These are phyloP conservation scores for Nectriaceae sp. DNA, from an alignment of 2,329 filamentous ascomycete species.

Conservation along the genomic window DNA sequence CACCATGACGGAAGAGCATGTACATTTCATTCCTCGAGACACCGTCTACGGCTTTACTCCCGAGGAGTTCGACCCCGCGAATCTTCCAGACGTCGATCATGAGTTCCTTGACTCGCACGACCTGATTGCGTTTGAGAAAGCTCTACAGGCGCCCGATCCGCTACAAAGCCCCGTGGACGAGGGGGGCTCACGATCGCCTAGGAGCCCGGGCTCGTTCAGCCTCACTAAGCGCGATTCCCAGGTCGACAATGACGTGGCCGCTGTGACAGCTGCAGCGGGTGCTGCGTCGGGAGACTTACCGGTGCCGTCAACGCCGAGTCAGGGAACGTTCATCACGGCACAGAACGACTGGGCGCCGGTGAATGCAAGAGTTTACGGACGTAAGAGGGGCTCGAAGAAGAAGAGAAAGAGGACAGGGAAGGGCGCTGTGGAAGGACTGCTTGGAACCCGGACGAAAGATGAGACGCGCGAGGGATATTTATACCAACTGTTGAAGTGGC, in stretches of 20 bases:
- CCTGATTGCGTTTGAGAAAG: slow-evolving; percentile 76
- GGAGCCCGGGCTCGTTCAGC: slow-evolving; percentile 42
- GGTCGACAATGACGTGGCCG: slow-evolving; percentile 35
- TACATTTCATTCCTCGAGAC: slow-evolving; percentile 27
- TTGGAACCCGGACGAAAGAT: slow-evolving; percentile 70
- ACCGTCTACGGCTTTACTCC: slow-evolving; percentile 57
- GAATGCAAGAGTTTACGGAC: slow-evolving; percentile 63
- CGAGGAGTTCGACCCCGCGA: slow-evolving; percentile 67
- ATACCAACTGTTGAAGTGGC: slow-evolving; percentile 90
- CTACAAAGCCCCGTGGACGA: slow-evolving; percentile 64
- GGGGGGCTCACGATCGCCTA: slow-evolving; percentile 42
- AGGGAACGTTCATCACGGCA: slow-evolving; percentile 74
- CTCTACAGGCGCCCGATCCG: slow-evolving; percentile 79
- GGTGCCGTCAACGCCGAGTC: slow-evolving; percentile 25
- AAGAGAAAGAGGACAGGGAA: slow-evolving; percentile 36
- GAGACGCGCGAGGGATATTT: slow-evolving; percentile 94
- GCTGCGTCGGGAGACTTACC: slow-evolving; percentile 40
- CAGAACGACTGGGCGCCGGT: slow-evolving; percentile 96
- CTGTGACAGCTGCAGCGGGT: slow-evolving; percentile 41
- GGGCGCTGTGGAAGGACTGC: slow-evolving; percentile 41
- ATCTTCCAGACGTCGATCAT: slow-evolving; percentile 76
- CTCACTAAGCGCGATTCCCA: slow-evolving; percentile 45
- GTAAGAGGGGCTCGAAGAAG: slow-evolving; percentile 40
- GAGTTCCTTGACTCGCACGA: slow-evolving; percentile 77
- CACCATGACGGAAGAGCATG: slow-evolving; percentile 28